Conservation (phyloP, 768 basidiomycete genomes). For the Collybiopsis luxurians region DNA sequence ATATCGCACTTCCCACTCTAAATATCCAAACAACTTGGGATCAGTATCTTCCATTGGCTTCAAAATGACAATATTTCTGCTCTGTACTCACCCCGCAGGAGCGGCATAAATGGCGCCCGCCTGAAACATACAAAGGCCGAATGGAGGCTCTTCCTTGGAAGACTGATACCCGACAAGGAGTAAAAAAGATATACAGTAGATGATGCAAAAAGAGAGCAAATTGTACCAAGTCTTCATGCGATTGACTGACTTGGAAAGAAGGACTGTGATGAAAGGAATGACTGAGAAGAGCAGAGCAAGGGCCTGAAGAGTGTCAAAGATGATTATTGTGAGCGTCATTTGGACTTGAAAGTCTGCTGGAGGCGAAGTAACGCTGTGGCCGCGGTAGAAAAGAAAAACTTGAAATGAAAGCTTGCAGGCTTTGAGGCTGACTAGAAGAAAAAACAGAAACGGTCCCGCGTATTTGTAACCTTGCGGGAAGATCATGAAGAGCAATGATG, state of each 20-base stretch:
- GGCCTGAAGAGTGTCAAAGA: neutral
- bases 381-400: no score
- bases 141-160: neutral
- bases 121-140: neutral
- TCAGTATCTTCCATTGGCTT: neutral
- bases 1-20: neutral
- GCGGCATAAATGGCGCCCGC: constrained; percentile 4
- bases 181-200: constrained; percentile 2
- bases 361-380: no score
- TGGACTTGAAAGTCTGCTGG: no score
- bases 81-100: neutral
- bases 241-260: neutral
- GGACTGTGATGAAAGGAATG: neutral
- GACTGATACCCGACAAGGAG: constrained; percentile 5
- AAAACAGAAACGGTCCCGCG: no score
- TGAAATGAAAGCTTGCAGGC: no score
- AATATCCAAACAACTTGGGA: neutral
- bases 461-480: no score
- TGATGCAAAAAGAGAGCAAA: neutral
- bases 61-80: no score
- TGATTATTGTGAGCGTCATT: neutral
- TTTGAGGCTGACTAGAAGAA: no score
- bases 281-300: neutral
- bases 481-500: no score
- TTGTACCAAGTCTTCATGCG: constrained; percentile 7